phyloP scores from a whole-genome alignment of 495 filamentous ascomycete species.

The Penicillium arizonense region DNA sequence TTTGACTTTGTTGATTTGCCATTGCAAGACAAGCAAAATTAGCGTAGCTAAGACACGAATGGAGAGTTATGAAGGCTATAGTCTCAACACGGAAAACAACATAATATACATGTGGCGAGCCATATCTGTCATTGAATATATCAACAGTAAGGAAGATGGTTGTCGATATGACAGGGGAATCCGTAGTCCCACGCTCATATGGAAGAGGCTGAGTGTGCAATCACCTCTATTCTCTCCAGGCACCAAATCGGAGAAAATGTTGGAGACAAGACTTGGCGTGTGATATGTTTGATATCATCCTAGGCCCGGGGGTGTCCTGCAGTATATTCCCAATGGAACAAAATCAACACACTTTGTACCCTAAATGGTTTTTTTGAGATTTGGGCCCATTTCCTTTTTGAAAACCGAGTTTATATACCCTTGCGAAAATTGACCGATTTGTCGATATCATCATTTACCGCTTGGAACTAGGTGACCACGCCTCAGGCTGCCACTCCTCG shows the following conservation, averaged over 20 bases:
- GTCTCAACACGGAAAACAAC: background rate
- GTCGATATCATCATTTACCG: conserved; percentile 22
- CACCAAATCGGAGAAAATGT: no score
- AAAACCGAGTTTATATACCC: background rate
- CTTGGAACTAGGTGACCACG: conserved; percentile 56
- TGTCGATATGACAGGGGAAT: no score
- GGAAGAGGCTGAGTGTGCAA: no score
- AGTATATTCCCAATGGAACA: background rate
- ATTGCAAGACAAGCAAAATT: no score
- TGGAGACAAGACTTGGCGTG: background rate
- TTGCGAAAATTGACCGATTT: background rate
- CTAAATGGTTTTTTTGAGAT: background rate
- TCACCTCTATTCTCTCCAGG: no score
- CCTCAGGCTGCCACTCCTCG: conserved; percentile 74
- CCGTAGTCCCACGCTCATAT: no score
- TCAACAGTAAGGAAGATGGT: background rate
- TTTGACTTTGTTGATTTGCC: no score
- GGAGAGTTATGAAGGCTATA: no score
- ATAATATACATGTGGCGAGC: conserved; percentile 1
- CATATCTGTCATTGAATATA: background rate
- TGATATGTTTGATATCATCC: background rate
- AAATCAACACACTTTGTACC: no score
- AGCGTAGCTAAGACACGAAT: no score
- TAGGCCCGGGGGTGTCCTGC: background rate
- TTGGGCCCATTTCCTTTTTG: background rate